Base-by-base conservation (phyloP, 2,329 filamentous ascomycete genomes). In the Coniochaeta sp. region DNA sequence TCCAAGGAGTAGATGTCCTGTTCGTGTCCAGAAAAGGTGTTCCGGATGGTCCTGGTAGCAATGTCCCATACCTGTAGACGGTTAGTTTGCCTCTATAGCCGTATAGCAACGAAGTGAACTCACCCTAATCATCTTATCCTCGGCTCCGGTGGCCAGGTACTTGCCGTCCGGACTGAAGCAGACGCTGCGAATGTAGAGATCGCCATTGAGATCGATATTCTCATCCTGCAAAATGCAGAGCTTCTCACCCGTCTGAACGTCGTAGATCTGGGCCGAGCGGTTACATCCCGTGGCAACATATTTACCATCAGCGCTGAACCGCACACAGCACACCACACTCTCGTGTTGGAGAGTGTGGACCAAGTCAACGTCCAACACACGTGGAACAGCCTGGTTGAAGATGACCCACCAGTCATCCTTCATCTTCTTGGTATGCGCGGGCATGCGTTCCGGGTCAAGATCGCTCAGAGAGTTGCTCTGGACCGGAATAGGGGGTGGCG, bases 1-100 rank as follows among this genome's bases (percentile, higher is more conserved):
- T 98, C 95, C 5, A 98, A 81, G 6, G 91, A 96, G 76, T 98
- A 98, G 64, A 99, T 99, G 67, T 99, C 95, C 75, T 99, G 93
- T 75, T 99, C 95, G 75, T 99, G 95, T 26, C 95, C 95, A n/a
- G 88, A 83, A 76, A 99, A 98, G 43, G 91, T 91, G 71, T 95
- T 91, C 69, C 92, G 90, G 72, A 99, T 98, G 9, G 85, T 87
- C 67, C 91, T 85, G 60, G 79, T 83, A 60, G 84, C 81, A 67
- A 99, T 98, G 72, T 99, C 95, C 95, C 95, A 99, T 58, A 99
- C 91, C 90, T 93, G 66, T 26, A 65, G n/a, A n/a, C 24, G 19
- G 56, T 64, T 58, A 63, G 61, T 55, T 47, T 24, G n/a, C 22
- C 17, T 57, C 65, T 64, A 28, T 59, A 60, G 40, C 16, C 2